These are phyloP conservation scores for Osmanthus fragrans DNA, from an alignment of 257 asterid genomes.

Conservation along the genomic window DNA sequence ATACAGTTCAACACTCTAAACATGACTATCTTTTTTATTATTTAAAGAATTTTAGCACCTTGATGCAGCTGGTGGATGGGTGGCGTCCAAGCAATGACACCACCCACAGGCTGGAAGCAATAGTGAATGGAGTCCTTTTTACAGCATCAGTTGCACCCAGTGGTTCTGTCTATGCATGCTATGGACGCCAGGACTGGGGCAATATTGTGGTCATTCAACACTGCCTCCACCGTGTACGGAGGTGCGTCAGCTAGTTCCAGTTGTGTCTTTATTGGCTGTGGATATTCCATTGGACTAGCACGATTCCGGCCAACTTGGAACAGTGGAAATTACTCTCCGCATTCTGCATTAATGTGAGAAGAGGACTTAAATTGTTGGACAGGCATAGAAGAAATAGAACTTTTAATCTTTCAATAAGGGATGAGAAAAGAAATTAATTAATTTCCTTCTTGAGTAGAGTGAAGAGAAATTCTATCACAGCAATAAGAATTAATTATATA, in stretches of 20 bases:
- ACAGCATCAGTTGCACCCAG: slow-evolving; percentile 63
- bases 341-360: slow-evolving; percentile 38
- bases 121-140: slow-evolving; percentile 56
- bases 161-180: slow-evolving; percentile 71
- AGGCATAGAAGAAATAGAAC: not conserved
- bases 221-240: slow-evolving; percentile 69
- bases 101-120: slow-evolving; percentile 56
- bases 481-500: not conserved
- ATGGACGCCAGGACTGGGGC: slow-evolving; percentile 65
- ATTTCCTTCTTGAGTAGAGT: no score
- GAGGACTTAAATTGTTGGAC: no score
- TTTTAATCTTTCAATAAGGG: not conserved
- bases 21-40: no score
- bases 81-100: slow-evolving; percentile 73
- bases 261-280: slow-evolving; percentile 68
- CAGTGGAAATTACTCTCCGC: slow-evolving; percentile 62
- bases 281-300: slow-evolving; percentile 58
- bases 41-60: not conserved
- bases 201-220: slow-evolving; percentile 53
- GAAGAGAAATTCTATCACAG: no score
- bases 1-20: not conserved
- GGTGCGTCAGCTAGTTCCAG: slow-evolving; percentile 77
- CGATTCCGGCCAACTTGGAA: slow-evolving; percentile 74
- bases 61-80: slow-evolving; percentile 64
- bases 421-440: no score